Percentiles rank a stretch among this genome's conserved stretches.
phyloP scores from a whole-genome alignment of 2,329 filamentous ascomycete species.

The Endothia cerciana region DNA sequence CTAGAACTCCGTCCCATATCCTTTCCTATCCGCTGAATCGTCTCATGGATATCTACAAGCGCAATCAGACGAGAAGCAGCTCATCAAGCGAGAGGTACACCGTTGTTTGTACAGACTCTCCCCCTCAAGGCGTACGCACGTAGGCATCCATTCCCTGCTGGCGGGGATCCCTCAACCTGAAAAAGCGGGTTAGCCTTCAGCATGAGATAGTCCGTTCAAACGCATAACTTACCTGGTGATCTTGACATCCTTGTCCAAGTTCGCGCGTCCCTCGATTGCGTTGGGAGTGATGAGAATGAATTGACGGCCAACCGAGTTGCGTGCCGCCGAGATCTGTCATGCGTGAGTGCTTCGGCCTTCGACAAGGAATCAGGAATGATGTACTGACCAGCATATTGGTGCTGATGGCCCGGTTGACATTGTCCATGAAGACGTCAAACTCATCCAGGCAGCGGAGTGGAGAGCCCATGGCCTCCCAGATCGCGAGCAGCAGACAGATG shows the following conservation, averaged over 20 bases:
- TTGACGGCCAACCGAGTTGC: conserved; percentile 85
- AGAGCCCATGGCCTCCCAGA: conserved; percentile 98
- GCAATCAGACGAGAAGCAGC: not conserved
- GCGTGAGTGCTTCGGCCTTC: conserved; percentile 30
- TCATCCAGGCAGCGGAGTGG: conserved; percentile 94
- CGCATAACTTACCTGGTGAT: conserved; percentile 66
- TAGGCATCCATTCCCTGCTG: conserved; percentile 50
- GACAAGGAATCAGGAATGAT: not conserved
- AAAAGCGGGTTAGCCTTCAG: conserved; percentile 9
- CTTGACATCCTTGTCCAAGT: conserved; percentile 71
- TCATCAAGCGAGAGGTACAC: not conserved
- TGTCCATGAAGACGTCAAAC: conserved; percentile 99
- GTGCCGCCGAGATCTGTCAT: conserved; percentile 75
- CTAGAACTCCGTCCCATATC: not conserved
- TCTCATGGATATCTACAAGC: not conserved
- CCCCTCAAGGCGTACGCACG: not conserved
- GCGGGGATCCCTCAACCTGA: conserved; percentile 62
- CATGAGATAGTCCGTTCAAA: not conserved
- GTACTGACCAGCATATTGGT: conserved; percentile 85
- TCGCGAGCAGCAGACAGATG: conserved; percentile 86
- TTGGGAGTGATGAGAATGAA: conserved; percentile 97
- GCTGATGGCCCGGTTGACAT: conserved; percentile 89
- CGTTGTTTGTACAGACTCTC: not conserved
- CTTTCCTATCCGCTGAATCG: not conserved
- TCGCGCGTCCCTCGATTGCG: conserved; percentile 66